Evolutionary conservation across 768 basidiomycete genomes (phyloP), one percentile per base, ranked within the genome.

Genomic region (Amanita muscaria): DNA sequence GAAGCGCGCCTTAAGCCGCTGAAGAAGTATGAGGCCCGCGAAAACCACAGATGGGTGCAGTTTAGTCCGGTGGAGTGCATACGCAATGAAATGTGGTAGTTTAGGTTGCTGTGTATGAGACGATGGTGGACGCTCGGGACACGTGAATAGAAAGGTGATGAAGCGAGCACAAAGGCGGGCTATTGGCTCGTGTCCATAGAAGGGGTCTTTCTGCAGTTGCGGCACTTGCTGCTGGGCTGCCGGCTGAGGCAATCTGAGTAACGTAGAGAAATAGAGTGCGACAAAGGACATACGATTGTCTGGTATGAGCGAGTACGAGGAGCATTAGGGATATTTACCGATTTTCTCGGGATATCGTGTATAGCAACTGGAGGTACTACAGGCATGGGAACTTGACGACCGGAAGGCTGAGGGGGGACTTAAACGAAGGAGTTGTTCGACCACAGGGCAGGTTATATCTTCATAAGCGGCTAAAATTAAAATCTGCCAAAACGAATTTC

Each of bases 1-100:
- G 63, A 91, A 93, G n/a, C 89, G 81, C 22, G 80, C 79, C 66
- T 96, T 96, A 48, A 96, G 70, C 14, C 89, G 78, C 51, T 84
- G 80, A 8, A 96, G 74, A 21, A 93, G 63, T 14, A 77, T 67
- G 4, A 77, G 66, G 1, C 81, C 77, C 18, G 81, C 79, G 67
- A 65, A 91, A 53, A 66, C 88, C 49, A 88, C 85, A 9, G 79
- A 71, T 6, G 69, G 57, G 40, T 83, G 80, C 1, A 89, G 70
- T 47, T 86, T 81, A 0, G 86, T 88, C 23, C 90, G 80, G 55
- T 92, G 86, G 12, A 91, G 76, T 0, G 86, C 83, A 58, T 92
- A 92, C 0, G 88, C 88, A 56, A 90, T 86, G 60, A 91, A 91
- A 51, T 79, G 72, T 0, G 86, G 83, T 0, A 91, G 70, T 27